These are phyloP conservation scores for Ophiobolus disseminans DNA, from an alignment of 2,329 filamentous ascomycete genomes.

Conservation along the genomic window DNA sequence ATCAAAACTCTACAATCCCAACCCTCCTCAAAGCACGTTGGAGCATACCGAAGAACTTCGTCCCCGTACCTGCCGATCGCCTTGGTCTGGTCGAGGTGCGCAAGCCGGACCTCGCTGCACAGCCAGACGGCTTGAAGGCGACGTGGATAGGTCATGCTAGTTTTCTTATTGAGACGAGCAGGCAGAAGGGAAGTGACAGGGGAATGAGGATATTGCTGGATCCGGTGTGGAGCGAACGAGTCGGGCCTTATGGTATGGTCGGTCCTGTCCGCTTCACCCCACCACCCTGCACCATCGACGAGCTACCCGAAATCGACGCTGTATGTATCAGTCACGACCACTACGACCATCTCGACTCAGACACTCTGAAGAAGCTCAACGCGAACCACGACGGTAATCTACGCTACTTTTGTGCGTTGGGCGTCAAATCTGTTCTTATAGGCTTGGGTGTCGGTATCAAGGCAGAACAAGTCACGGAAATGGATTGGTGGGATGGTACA, in stretches of 20 bases:
- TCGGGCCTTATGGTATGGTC: slow-evolving; percentile 54
- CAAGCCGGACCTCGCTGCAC: slow-evolving; percentile 50
- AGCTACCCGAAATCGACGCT: slow-evolving; percentile 60
- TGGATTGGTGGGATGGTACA: slow-evolving; percentile 60
- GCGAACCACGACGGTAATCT: slow-evolving; percentile 45
- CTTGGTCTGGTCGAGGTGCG: slow-evolving; percentile 53
- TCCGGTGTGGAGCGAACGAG: slow-evolving; percentile 60
- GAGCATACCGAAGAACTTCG: slow-evolving; percentile 52
- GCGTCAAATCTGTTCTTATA: slow-evolving; percentile 48
- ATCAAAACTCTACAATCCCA: slow-evolving; percentile 31
- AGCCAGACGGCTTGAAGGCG: slow-evolving; percentile 48
- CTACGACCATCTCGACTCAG: slow-evolving; percentile 62
- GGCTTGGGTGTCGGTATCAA: slow-evolving; percentile 49
- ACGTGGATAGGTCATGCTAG: slow-evolving; percentile 62
- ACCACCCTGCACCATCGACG: slow-evolving; percentile 57
- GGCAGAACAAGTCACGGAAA: slow-evolving; percentile 52
- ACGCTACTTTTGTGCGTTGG: slow-evolving; percentile 54
- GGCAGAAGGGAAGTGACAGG: slow-evolving; percentile 34
- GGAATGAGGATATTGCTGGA: slow-evolving; percentile 59
- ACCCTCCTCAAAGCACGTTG: slow-evolving; percentile 48
- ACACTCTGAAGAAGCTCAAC: slow-evolving; percentile 54
- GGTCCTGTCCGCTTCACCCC: slow-evolving; percentile 62
- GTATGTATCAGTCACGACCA: slow-evolving; percentile 64
- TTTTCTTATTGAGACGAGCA: slow-evolving; percentile 56
- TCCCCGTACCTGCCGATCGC: slow-evolving; percentile 54